phyloP scores from a whole-genome alignment of 805 yeast species.

The Monosporozyma aerobia region DNA sequence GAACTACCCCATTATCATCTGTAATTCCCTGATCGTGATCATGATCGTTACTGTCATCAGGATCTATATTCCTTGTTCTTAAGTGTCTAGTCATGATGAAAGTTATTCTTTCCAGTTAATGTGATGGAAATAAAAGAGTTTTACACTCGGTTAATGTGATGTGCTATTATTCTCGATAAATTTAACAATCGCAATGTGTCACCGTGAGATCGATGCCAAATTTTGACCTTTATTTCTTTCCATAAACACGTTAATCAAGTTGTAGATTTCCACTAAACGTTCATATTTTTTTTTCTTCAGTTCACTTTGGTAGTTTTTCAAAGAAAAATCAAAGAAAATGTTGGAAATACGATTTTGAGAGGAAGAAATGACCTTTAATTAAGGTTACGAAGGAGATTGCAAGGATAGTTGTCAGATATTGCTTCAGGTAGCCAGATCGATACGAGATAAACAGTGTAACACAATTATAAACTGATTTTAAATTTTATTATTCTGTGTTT shows the following conservation, averaged over 20 bases:
- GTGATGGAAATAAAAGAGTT: not conserved
- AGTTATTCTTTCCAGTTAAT: not conserved
- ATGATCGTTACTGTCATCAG: slow-evolving; percentile 9
- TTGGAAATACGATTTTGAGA: not conserved
- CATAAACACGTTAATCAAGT: not conserved
- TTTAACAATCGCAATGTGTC: not conserved
- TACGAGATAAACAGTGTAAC: no score
- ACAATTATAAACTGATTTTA: no score
- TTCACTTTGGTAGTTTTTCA: not conserved
- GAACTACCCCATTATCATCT: slow-evolving; percentile 25
- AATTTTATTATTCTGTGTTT: not conserved
- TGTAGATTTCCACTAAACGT: not conserved
- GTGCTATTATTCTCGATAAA: not conserved
- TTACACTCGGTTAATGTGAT: not conserved
- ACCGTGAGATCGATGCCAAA: not conserved
- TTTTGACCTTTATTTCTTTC: not conserved
- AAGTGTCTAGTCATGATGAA: slow-evolving; percentile 10
- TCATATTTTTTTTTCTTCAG: not conserved
- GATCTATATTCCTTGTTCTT: slow-evolving; percentile 7
- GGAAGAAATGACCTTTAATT: not conserved
- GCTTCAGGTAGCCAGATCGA: no score
- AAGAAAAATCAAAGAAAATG: not conserved
- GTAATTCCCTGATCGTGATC: slow-evolving; percentile 1
- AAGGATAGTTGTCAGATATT: not conserved
- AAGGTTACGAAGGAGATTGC: not conserved